Conservation (phyloP, 2,329 filamentous ascomycete genomes). For the Verticillium longisporum region DNA sequence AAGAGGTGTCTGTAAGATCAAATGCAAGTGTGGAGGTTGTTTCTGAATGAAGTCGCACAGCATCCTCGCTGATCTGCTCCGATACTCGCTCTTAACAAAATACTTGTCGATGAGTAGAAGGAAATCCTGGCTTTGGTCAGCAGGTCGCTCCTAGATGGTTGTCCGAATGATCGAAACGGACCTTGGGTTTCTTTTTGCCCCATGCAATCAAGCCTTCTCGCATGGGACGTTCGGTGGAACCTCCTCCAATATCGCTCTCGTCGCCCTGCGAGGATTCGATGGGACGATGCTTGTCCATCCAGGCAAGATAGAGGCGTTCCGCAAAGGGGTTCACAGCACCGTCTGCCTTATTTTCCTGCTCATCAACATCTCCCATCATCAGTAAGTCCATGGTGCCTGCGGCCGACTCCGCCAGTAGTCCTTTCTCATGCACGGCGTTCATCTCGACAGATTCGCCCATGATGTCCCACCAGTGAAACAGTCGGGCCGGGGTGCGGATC, state of each 20-base stretch:
- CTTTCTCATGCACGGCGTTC: slow-evolving; percentile 21
- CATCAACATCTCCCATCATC: slow-evolving; percentile 52
- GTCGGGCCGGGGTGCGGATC: slow-evolving; percentile 54
- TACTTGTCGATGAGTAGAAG: slow-evolving; percentile 59
- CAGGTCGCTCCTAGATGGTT: slow-evolving; percentile 1
- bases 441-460: slow-evolving; percentile 46
- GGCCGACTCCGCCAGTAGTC: slow-evolving; percentile 55
- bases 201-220: slow-evolving; percentile 47
- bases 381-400: slow-evolving; percentile 60
- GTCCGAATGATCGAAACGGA: slow-evolving; percentile 9
- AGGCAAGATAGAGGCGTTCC: slow-evolving; percentile 48
- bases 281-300: slow-evolving; percentile 39
- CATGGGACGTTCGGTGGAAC: slow-evolving; percentile 42
- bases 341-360: slow-evolving; percentile 34
- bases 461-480: slow-evolving; percentile 67
- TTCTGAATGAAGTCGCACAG: slow-evolving; percentile 67
- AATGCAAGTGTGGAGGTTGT: slow-evolving; percentile 73
- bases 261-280: slow-evolving; percentile 26
- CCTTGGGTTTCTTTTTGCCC: slow-evolving; percentile 63
- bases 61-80: slow-evolving; percentile 58
- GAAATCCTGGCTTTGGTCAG: slow-evolving; percentile 45
- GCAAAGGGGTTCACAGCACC: slow-evolving; percentile 40
- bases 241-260: slow-evolving; percentile 26
- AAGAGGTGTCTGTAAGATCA: slow-evolving; percentile 64
- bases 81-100: slow-evolving; percentile 56